Conservation (phyloP, 2,329 filamentous ascomycete species). For the Phaeosphaeria sp. region DNA sequence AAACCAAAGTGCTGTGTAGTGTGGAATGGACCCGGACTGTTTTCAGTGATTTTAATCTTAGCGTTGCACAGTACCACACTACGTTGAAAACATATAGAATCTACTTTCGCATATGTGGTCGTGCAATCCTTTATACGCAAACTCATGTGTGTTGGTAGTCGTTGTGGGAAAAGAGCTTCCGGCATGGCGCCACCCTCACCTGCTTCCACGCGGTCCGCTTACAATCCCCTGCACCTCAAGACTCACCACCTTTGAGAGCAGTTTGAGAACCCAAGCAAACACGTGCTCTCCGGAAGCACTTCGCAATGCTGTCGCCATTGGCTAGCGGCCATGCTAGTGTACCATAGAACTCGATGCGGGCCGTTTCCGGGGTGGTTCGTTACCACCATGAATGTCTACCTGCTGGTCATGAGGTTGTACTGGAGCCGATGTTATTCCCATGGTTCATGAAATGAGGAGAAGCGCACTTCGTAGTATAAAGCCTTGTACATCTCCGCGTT, state of each 20-base stretch:
- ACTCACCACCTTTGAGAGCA: background rate
- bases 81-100: background rate
- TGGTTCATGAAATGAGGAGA: constrained; percentile 1
- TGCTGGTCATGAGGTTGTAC: background rate
- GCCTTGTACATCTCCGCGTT: background rate
- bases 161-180: background rate
- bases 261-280: background rate
- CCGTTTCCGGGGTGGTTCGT: background rate
- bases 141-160: background rate
- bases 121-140: too few species aligned
- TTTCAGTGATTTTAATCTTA: background rate
- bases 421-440: constrained; percentile 1
- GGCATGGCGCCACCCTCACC: background rate
- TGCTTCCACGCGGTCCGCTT: background rate
- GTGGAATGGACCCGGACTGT: background rate
- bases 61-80: background rate
- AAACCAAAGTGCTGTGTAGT: background rate
- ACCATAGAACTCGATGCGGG: constrained; percentile 11
- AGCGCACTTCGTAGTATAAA: background rate
- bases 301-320: constrained; percentile 1
- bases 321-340: background rate
- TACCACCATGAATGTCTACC: background rate
- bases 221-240: background rate
- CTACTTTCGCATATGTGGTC: background rate
- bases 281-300: background rate